Evolutionary conservation across 2,329 filamentous ascomycete species (phyloP).

Genomic region (Chalaropsis thielavioides): DNA sequence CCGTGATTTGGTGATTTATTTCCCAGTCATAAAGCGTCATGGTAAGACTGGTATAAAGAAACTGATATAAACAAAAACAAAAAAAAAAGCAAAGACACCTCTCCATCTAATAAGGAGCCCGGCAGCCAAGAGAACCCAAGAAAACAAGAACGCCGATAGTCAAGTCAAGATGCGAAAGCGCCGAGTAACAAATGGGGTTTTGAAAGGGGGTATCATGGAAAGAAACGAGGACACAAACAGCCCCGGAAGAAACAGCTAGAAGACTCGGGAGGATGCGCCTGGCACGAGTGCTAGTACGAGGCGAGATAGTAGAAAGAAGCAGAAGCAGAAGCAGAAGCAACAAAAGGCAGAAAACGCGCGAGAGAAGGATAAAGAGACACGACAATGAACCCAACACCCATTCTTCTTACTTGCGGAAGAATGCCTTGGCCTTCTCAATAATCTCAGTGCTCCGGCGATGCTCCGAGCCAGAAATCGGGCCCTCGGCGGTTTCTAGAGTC

Average conservation of each 20-base stretch:
- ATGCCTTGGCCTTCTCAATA: slow-evolving; percentile 11
- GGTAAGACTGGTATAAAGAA: not conserved
- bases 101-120: not conserved
- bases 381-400: too few species aligned
- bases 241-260: slow-evolving; percentile 1
- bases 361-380: too few species aligned
- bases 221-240: slow-evolving; percentile 4
- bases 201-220: slow-evolving; percentile 5
- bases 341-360: too few species aligned
- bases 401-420: slow-evolving; percentile 15
- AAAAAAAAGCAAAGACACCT: not conserved
- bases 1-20: not conserved
- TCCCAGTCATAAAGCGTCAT: not conserved
- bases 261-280: not conserved
- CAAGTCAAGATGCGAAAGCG: not conserved
- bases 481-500: not conserved
- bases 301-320: not conserved
- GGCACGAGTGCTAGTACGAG: not conserved
- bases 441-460: slow-evolving; percentile 27
- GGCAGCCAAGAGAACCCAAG: slow-evolving; percentile 10
- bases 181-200: not conserved
- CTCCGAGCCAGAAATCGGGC: slow-evolving; percentile 20
- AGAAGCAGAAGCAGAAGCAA: not conserved
- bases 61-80: not conserved
- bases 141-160: slow-evolving; percentile 1